Percentiles rank a stretch among this genome's conserved stretches.
These are phyloP conservation scores for Tylopilus balloui DNA, from an alignment of 768 basidiomycete genomes.

Conservation along the genomic window DNA sequence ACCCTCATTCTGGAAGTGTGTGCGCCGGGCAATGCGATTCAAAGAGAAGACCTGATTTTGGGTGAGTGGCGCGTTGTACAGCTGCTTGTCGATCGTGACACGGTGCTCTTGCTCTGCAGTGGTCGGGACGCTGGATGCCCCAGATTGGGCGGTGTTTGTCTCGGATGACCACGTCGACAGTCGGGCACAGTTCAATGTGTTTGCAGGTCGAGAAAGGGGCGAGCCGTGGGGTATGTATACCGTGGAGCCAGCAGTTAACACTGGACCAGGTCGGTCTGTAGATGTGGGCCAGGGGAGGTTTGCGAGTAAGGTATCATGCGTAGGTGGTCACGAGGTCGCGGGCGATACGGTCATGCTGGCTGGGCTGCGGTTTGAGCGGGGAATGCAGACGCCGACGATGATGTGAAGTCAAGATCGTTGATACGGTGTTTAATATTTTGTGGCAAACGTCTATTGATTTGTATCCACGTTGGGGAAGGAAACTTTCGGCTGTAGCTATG, in stretches of 20 bases:
- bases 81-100: not conserved
- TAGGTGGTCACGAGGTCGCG: conserved; percentile 17
- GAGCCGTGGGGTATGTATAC: conserved; percentile 75
- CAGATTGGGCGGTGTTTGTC: conserved; percentile 72
- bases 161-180: conserved; percentile 65
- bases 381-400: conserved; percentile 53
- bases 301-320: conserved; percentile 51
- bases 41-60: conserved; percentile 56
- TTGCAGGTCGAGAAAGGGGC: conserved; percentile 43
- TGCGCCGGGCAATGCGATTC: conserved; percentile 41
- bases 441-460: conserved; percentile 16
- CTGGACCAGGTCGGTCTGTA: conserved; percentile 49
- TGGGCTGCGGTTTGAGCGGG: conserved; percentile 61
- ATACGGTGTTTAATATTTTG: not conserved
- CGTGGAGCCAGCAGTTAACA: conserved; percentile 44
- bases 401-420: conserved; percentile 21
- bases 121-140: conserved; percentile 65
- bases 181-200: conserved; percentile 69
- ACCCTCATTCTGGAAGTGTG: conserved; percentile 58
- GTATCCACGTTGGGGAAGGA: conserved; percentile 6
- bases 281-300: conserved; percentile 34
- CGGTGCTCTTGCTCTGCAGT: conserved; percentile 34
- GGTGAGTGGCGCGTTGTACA: conserved; percentile 20
- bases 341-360: conserved; percentile 59
- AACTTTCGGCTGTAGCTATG: no score